These are phyloP conservation scores for Auriculariales sp. DNA, from an alignment of 768 basidiomycete species.

Conservation along the genomic window DNA sequence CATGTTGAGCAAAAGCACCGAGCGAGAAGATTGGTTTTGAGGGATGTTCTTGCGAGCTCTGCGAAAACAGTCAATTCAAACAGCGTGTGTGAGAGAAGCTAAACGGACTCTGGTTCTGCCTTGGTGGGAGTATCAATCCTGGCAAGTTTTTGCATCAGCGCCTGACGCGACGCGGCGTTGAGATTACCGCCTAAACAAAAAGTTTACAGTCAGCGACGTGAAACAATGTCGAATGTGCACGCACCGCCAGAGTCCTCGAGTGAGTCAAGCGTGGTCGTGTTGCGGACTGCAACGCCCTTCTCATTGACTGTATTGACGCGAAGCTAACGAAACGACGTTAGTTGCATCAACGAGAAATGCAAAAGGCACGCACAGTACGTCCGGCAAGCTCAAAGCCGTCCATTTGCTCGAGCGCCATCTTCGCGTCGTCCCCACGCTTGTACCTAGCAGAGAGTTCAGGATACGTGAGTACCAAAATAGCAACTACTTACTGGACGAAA, in stretches of 20 bases:
- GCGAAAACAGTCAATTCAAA: conserved; percentile 9
- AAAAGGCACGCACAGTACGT: conserved; percentile 47
- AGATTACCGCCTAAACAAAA: conserved; percentile 70
- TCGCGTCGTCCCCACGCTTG: conserved; percentile 82
- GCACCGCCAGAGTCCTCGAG: conserved; percentile 84
- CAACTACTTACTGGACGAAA: conserved; percentile 75
- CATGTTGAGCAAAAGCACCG: conserved; percentile 85
- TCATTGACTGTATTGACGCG: conserved; percentile 89
- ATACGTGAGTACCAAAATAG: background rate
- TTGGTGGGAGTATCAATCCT: conserved; percentile 61
- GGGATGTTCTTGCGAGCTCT: conserved; percentile 62
- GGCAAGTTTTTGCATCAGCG: conserved; percentile 99
- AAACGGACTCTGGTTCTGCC: conserved; percentile 46
- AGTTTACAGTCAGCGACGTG: conserved; percentile 2
- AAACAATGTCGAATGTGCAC: conserved; percentile 6
- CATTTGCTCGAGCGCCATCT: conserved; percentile 97
- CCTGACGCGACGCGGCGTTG: conserved; percentile 95
- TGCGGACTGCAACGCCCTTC: conserved; percentile 48
- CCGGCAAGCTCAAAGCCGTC: conserved; percentile 97
- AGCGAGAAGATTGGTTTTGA: conserved; percentile 77
- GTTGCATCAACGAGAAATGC: conserved; percentile 3
- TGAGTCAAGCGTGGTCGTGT: conserved; percentile 62
- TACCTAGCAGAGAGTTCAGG: conserved; percentile 34
- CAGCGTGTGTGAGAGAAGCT: background rate
- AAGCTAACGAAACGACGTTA: conserved; percentile 30